Conservation (phyloP, 2,329 filamentous ascomycete species). For the Phyllosticta capitalensis region DNA sequence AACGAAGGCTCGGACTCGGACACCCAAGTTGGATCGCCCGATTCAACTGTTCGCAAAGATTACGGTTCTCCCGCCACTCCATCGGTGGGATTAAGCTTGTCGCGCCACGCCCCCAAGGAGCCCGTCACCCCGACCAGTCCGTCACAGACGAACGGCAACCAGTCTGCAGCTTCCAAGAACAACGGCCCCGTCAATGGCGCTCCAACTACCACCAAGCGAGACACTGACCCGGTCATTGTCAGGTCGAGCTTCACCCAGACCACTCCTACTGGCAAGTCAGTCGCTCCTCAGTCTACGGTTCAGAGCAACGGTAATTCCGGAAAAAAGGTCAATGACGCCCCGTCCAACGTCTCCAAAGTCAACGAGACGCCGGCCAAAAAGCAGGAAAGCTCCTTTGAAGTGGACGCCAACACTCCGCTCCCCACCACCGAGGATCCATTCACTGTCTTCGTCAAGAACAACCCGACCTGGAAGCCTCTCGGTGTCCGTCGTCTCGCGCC, state of each 20-base stretch:
- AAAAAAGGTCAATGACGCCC: background rate
- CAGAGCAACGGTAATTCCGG: no score
- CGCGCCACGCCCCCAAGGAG: background rate
- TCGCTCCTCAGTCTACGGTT: no score
- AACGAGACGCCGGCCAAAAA: background rate
- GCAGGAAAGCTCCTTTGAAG: background rate
- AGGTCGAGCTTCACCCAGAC: no score
- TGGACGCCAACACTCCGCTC: constrained; percentile 4
- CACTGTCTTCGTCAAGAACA: background rate
- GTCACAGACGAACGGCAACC: background rate
- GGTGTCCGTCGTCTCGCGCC: constrained; percentile 25
- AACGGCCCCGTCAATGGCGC: background rate
- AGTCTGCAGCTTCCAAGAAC: background rate
- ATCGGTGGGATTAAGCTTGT: background rate
- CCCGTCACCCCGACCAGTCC: background rate
- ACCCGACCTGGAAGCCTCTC: constrained; percentile 27
- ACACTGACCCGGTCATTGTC: background rate
- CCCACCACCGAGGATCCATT: constrained; percentile 15
- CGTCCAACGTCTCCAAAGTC: background rate
- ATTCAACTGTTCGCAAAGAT: background rate
- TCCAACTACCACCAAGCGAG: background rate
- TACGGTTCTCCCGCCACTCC: background rate
- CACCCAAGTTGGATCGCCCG: background rate
- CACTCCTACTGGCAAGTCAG: no score
- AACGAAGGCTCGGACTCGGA: background rate